Evolutionary conservation across 2,329 filamentous ascomycete genomes (phyloP), one percentile per base, ranked within the genome.

Genomic region (Bisporella sp.): DNA sequence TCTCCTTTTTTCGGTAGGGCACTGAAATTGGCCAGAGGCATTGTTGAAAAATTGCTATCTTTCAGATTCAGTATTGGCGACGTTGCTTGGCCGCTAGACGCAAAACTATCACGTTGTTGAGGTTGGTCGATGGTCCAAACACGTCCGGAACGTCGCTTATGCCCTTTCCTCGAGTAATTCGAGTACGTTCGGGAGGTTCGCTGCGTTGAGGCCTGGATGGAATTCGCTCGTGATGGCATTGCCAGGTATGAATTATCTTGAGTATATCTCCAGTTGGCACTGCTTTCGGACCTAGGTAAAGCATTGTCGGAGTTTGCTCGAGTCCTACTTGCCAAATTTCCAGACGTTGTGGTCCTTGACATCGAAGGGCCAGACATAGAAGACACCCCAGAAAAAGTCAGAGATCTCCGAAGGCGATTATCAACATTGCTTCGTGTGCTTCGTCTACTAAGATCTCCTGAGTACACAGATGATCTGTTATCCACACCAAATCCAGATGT

Each of bases 121-220:
- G 39, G 31, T 50, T 47, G 50, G 28, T 40, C 49, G 28, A 41
- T 53, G 8, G 53, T 47, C 7, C 46, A 32, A 2, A 57, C 13
- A 31, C 53, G 53, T 29, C 57, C 54, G 31, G 58, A 60, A 5
- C 53, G 49, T 48, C 56, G 49, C 6, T 45, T 54, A 35, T 62
- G 59, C 2, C 60, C 61, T 50, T 62, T 63, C 21, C 57, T 51
- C 6, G 61, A 63, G 45, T 59, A 62, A 29, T 59, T 62, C 6
- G 62, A 65, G 49, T 62, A 64, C 9, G 55, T 62, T 7, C 61
- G 46, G 9, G 49, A 52, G 6, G 60, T 32, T 11, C 49, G 47
- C 7, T 54, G 35, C 8, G 8, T 37, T n/a, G 35, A 37, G n/a
- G 35, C 8, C 35, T 37, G 46, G 4, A 47, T 47, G n/a, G 59